A percentile compares a stretch with the other conserved stretches of the same genome.
These are phyloP conservation scores for Septoria petroselini DNA, from an alignment of 2,329 filamentous ascomycete genomes.

Conservation along the genomic window DNA sequence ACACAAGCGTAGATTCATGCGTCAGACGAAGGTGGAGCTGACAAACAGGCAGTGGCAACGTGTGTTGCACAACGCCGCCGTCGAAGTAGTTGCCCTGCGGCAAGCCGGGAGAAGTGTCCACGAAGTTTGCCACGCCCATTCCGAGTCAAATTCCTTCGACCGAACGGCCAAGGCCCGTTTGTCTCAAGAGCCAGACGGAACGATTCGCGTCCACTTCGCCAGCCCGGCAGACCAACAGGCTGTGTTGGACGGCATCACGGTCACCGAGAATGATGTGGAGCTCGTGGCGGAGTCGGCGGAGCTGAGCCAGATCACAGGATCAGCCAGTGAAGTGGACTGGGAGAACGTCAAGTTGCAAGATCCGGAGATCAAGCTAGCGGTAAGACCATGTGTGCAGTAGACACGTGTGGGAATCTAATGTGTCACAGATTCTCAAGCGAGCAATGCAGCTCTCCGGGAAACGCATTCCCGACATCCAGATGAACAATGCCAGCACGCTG, in stretches of 20 bases:
- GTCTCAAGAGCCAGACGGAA: conserved; percentile 2
- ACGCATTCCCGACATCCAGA: conserved; percentile 66
- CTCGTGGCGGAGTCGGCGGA: neutral
- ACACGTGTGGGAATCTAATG: conserved; percentile 20
- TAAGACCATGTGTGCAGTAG: conserved; percentile 41
- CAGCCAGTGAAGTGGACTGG: conserved; percentile 5
- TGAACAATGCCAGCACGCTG: conserved; percentile 45
- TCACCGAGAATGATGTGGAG: neutral
- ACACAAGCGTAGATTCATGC: conserved; percentile 38
- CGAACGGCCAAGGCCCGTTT: conserved; percentile 4
- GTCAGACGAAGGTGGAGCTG: conserved; percentile 38
- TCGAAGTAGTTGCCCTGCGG: conserved; percentile 54
- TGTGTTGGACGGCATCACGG: conserved; percentile 8
- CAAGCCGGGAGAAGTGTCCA: conserved; percentile 40
- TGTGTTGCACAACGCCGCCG: conserved; percentile 53
- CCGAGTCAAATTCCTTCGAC: conserved; percentile 5
- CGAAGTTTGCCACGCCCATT: conserved; percentile 51
- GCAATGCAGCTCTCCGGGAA: conserved; percentile 77
- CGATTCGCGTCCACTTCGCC: conserved; percentile 5
- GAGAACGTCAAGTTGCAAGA: conserved; percentile 48
- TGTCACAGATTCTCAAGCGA: conserved; percentile 73
- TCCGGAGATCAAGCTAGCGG: conserved; percentile 66
- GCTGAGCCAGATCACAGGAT: conserved; percentile 2
- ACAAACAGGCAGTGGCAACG: conserved; percentile 41
- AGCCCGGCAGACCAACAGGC: conserved; percentile 1